Base-by-base conservation (phyloP, 164 flowering plant genomes). In the Kingdonia uniflora region DNA sequence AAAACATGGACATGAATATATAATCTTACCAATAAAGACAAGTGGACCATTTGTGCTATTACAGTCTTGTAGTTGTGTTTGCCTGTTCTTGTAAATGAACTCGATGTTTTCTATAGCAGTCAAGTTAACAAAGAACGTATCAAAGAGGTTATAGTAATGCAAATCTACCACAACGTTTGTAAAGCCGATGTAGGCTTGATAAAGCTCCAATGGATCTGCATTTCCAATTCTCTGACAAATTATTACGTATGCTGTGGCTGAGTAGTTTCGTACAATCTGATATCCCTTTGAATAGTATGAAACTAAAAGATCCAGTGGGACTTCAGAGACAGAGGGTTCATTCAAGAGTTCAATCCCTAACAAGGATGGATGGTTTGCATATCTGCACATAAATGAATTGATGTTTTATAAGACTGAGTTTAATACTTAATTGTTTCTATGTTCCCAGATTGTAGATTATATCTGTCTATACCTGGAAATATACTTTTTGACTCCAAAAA, bases 81-180 rank as follows among this genome's bases (percentile, higher is more conserved):
- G 65, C 63, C 97, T 79, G 62, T 64, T 80, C 54, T 76, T 74
- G 64, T 73, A 79, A 60, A 89, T 69, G 68, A 65, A 77, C 43
- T 77, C 61, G 42, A 85, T 82, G 52, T 85, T 80, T 37, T 84
- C 90, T 26, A 11, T 47, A 14, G 70, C 23, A 43, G 76, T 89
- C 84, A 80, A 54, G 53, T 85, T 81, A 47, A 43, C 57, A 44
- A 85, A 89, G 54, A 55, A 80, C 16, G 56, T 25, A 53, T 85
- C 83, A 52, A 85, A 89, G 24, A 89, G 84, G 69, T 79, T 86
- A 72, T 89, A 89, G 73, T 76, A 85, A 60, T 89, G 97, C 74
- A 86, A 64, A 74, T 89, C 97, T 56, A 89, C 70, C 47, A 86
- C 97, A 19, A 80, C 15, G 55, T 84, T 81, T 57, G 71, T 61